Evolutionary conservation across 2,329 filamentous ascomycete genomes (phyloP).

Genomic region (Diaporthe citriasiana): DNA sequence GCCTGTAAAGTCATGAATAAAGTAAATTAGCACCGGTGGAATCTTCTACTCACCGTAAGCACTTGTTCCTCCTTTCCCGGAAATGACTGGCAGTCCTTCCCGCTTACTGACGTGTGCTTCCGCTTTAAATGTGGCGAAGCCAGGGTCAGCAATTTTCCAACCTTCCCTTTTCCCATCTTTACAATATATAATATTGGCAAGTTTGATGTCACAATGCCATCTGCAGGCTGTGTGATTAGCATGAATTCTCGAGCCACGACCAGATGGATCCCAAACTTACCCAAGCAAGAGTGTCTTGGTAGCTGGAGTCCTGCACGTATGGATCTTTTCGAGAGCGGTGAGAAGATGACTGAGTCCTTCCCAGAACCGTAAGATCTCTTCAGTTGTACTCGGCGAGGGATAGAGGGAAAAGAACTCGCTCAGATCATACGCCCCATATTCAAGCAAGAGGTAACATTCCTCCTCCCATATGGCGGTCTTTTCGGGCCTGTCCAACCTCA

Average conservation of each 20-base stretch:
- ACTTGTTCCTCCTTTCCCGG: neutral
- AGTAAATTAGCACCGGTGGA: neutral
- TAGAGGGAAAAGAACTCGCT: constrained; percentile 4
- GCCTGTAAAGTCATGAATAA: neutral
- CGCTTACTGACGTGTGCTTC: neutral
- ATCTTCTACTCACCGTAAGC: neutral
- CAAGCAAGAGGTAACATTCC: neutral
- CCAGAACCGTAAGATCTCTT: neutral
- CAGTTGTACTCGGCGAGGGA: neutral
- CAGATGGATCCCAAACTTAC: neutral
- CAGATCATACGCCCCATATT: neutral
- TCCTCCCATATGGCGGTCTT: neutral
- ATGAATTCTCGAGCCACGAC: neutral
- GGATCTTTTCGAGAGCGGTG: neutral
- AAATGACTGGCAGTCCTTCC: neutral
- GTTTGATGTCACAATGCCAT: neutral
- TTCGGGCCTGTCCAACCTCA: too few relatives aligned
- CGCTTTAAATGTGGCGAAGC: neutral
- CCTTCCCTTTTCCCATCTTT: neutral
- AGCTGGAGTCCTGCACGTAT: neutral
- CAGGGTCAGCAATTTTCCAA: neutral
- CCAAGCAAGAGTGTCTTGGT: neutral
- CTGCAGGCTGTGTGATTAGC: neutral
- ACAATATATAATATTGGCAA: neutral
- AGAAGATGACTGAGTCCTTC: neutral